Base-by-base conservation (phyloP, 768 basidiomycete genomes). In the Xerocomus potaroensis region DNA sequence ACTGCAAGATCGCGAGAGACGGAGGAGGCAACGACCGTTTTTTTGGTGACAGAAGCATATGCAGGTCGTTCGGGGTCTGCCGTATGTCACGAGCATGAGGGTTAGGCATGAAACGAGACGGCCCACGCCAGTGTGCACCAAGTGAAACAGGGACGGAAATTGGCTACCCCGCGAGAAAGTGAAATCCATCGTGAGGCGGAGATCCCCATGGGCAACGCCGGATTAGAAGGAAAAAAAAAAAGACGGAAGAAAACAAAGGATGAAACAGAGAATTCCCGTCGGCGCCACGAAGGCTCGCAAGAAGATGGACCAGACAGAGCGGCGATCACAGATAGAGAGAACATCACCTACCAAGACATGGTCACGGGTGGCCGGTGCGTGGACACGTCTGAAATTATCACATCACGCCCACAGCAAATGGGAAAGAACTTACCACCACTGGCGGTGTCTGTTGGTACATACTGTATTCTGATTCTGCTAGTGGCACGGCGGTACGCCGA, bases 41-140 rank as follows among this genome's bases (percentile, higher is more conserved):
- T n/a, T n/a, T n/a, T n/a, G n/a, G n/a, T n/a, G n/a, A n/a, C n/a
- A n/a, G n/a, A n/a, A n/a, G n/a, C n/a, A n/a, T n/a, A n/a, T 22
- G 23, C 8, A 23, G 5, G 36, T 15, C 8, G 36, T 37, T 22
- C 43, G 35, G 41, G 41, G 35, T 42, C 16, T 21, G 34, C 43
- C 43, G 43, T 32, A 16, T 24, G 45, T 43, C 37, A 39, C 5
- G n/a, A 16, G 15, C 35, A 8, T 14, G 35, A 36, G 35, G 35
- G 21, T 36, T 16, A 36, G 10, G 10, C 4, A 22, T 50, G 54
- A 50, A 50, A 54, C 32, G 18, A 19, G 16, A 16, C 41, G 27
- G 23, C 32, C 24, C 16, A 12, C 40, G 40, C 22, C n/a, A 24
- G 35, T 26, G 24, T 34, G 6, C 15, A n/a, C 5, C 35, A 30